Base-by-base conservation (phyloP, 352 stramenopile species). In the Pythium phragmiticola region DNA sequence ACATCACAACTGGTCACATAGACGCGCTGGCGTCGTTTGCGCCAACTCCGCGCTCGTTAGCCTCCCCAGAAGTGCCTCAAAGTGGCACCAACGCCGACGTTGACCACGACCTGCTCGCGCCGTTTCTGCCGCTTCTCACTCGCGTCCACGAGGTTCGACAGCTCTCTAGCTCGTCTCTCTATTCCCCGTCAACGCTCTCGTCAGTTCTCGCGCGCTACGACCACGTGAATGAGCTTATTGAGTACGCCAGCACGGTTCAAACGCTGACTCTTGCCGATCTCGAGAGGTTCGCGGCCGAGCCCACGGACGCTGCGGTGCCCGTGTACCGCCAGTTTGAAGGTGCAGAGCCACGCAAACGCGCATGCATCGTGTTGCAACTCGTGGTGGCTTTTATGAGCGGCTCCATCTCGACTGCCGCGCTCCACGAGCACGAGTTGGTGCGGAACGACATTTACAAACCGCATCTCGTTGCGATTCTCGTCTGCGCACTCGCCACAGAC, bases 281-380 rank as follows among this genome's bases (percentile, higher is more conserved):
- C 7, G 55, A 43, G 34, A n/a, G 17, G n/a, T 45, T 50, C 16
- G 39, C 48, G n/a, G 33, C 47, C 17, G 21, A 45, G 33, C 4
- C 13, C 14, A 19, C 23, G 7, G 34, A 21, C 19, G n/a, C 19
- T 7, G 65, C 34, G 7, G 11, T 47, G 65, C 74, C 58, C 3
- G 23, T 70, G 11, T 84, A 79, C 51, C 77, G 78, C 36, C 78
- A 67, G 49, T 89, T 89, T 51, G 77, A 89, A 64, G 68, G 50
- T 51, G 77, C 74, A 7, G 67, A 64, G 8, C 42, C 63, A 28
- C 43, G 50, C 21, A 70, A 76, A 2, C 55, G 73, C 68, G 69
- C 70, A 19, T 65, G 62, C 19, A 70, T 89, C 17, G 69, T 84
- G 28, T 53, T 89, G 14, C 49, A 84, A 33, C 34, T 76, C 50